Percentiles rank a stretch among this genome's conserved stretches.
These are phyloP conservation scores for Auricularia heimuer DNA, from an alignment of 768 basidiomycete species.

Conservation along the genomic window DNA sequence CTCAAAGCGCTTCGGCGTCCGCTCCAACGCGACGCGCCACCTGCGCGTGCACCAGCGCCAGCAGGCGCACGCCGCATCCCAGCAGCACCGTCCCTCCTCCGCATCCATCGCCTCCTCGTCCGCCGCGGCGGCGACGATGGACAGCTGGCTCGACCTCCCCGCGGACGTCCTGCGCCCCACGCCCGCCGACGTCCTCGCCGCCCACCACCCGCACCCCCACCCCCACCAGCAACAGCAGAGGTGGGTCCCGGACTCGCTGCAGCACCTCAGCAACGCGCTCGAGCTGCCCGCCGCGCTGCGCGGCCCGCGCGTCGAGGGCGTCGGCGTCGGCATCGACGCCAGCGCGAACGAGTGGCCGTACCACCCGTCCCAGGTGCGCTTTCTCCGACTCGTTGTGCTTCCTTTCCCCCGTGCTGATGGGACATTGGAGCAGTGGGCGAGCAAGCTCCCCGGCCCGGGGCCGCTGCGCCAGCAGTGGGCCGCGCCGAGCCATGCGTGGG, in stretches of 20 bases:
- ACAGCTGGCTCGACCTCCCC: background rate
- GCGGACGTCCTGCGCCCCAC: background rate
- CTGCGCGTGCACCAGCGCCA: slow-evolving; percentile 48
- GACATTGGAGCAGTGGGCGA: too few relatives aligned
- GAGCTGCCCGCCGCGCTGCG: background rate
- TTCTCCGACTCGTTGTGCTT: too few relatives aligned
- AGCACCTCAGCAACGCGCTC: background rate
- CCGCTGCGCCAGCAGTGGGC: too few relatives aligned
- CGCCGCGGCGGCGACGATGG: background rate
- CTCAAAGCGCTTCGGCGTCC: slow-evolving; percentile 59
- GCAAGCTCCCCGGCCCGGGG: too few relatives aligned
- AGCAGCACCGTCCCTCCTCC: background rate
- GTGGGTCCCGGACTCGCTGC: background rate
- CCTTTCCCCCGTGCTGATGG: too few relatives aligned
- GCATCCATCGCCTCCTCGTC: background rate
- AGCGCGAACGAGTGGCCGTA: background rate
- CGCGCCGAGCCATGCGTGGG: too few relatives aligned
- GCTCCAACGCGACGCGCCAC: slow-evolving; percentile 74
- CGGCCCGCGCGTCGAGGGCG: background rate
- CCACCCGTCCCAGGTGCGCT: background rate
- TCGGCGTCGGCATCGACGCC: background rate
- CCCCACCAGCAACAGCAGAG: background rate
- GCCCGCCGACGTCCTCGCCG: background rate
- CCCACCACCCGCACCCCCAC: background rate
- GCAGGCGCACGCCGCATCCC: background rate